A percentile compares a stretch with the other conserved stretches of the same genome.
Conservation (phyloP, 2,329 filamentous ascomycete genomes). For the Microascus cirrosus region DNA sequence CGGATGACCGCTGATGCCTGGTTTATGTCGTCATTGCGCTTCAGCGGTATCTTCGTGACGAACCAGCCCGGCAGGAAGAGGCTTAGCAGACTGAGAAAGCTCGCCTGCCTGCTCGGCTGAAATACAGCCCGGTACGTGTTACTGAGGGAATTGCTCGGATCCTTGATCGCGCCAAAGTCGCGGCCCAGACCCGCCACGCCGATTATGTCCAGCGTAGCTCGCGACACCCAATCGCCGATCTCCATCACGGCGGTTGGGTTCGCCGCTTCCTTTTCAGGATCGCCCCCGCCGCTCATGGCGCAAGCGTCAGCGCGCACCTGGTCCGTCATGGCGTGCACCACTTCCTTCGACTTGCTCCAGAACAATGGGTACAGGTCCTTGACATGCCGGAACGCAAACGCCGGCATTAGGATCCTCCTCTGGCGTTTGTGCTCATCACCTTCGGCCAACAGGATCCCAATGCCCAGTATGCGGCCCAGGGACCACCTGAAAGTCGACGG, state of each 20-base stretch:
- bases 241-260: conserved; percentile 34
- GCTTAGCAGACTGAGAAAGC: conserved; percentile 44
- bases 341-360: conserved; percentile 65
- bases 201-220: conserved; percentile 66
- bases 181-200: conserved; percentile 59
- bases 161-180: conserved; percentile 55
- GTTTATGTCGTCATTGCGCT: conserved; percentile 55
- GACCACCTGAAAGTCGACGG: conserved; percentile 40
- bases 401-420: conserved; percentile 68
- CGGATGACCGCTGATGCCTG: background rate
- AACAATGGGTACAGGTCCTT: conserved; percentile 79
- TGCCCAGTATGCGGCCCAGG: conserved; percentile 54
- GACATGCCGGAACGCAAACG: conserved; percentile 76
- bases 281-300: conserved; percentile 15
- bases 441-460: conserved; percentile 69
- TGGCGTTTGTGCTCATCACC: conserved; percentile 83
- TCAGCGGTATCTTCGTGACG: conserved; percentile 52
- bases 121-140: conserved; percentile 46
- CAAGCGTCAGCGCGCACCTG: conserved; percentile 15
- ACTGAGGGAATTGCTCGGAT: conserved; percentile 49
- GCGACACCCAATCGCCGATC: conserved; percentile 50
- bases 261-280: conserved; percentile 3
- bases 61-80: conserved; percentile 50
- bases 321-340: conserved; percentile 48
- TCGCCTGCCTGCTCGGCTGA: conserved; percentile 36